A percentile compares a stretch with the other conserved stretches of the same genome.
These are phyloP conservation scores for Alliaria petiolata DNA, from an alignment of 345 rosid genomes.

Conservation along the genomic window DNA sequence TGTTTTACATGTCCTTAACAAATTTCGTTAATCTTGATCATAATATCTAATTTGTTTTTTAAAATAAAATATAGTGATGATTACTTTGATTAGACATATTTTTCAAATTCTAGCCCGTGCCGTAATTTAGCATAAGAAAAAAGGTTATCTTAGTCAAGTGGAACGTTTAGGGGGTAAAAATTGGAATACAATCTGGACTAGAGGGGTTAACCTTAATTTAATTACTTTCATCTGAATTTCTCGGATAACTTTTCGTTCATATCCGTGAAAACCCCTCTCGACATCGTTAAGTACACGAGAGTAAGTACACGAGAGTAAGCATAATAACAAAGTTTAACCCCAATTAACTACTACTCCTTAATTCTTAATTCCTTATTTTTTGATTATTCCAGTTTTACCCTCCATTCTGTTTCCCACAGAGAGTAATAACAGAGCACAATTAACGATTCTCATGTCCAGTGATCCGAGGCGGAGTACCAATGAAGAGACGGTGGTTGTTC, in stretches of 20 bases:
- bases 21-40: background rate
- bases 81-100: background rate
- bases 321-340: background rate
- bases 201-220: background rate
- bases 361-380: background rate
- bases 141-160: background rate
- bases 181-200: background rate
- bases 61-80: background rate
- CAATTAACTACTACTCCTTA: background rate
- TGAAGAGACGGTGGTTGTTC: constrained; percentile 80
- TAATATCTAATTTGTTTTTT: too few relatives aligned
- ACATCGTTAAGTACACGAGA: constrained; percentile 6
- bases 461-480: constrained; percentile 55
- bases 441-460: constrained; percentile 22
- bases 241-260: background rate
- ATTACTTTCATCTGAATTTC: background rate
- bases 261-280: background rate
- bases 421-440: constrained; percentile 7
- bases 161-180: background rate
- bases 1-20: background rate
- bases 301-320: background rate
- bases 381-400: constrained; percentile 13
- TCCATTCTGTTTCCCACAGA: background rate
- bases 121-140: background rate
- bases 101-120: too few relatives aligned